Percentiles rank a stretch among this genome's conserved stretches.
These are phyloP conservation scores for Aspergillus steynii DNA, from an alignment of 495 filamentous ascomycete species.

Conservation along the genomic window DNA sequence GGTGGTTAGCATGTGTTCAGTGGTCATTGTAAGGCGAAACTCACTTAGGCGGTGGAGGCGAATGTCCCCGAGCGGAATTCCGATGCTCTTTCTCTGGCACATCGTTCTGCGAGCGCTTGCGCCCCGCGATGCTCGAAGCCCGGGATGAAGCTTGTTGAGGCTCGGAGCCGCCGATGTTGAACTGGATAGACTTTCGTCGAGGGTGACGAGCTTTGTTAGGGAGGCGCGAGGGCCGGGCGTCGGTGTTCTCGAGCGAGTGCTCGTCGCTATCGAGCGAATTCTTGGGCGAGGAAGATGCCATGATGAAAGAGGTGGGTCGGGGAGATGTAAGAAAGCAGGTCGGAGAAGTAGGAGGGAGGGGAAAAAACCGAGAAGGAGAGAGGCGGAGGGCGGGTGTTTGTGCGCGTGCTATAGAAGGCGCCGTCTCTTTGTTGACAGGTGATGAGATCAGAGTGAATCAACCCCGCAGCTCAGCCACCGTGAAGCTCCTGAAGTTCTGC, in stretches of 20 bases:
- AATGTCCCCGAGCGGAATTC: constrained; percentile 27
- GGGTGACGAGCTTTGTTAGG: constrained; percentile 29
- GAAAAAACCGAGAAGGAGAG: constrained; percentile 12
- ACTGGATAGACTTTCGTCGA: constrained; percentile 45
- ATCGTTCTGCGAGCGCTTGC: constrained; percentile 30
- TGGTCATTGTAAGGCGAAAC: constrained; percentile 6
- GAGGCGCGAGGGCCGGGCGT: constrained; percentile 21
- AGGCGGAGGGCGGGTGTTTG: neutral
- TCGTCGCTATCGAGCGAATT: constrained; percentile 55
- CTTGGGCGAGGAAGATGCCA: constrained; percentile 32
- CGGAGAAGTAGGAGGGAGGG: constrained; percentile 21
- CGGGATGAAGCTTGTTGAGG: constrained; percentile 29
- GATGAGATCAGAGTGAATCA: constrained; percentile 1
- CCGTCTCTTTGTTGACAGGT: constrained; percentile 2
- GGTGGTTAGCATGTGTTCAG: constrained; percentile 3
- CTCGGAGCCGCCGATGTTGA: constrained; percentile 35
- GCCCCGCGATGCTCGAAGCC: constrained; percentile 27
- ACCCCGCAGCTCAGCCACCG: constrained; percentile 22
- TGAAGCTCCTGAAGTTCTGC: constrained; percentile 28
- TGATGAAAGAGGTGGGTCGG: constrained; percentile 21
- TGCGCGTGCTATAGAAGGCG: neutral
- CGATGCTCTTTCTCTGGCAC: constrained; percentile 30
- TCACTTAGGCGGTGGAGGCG: constrained; percentile 44
- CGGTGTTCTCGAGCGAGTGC: constrained; percentile 40
- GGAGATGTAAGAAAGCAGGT: neutral